A percentile compares a stretch with the other conserved stretches of the same genome.
phyloP scores from a whole-genome alignment of 495 filamentous ascomycete genomes.

The Neurospora sp. region DNA sequence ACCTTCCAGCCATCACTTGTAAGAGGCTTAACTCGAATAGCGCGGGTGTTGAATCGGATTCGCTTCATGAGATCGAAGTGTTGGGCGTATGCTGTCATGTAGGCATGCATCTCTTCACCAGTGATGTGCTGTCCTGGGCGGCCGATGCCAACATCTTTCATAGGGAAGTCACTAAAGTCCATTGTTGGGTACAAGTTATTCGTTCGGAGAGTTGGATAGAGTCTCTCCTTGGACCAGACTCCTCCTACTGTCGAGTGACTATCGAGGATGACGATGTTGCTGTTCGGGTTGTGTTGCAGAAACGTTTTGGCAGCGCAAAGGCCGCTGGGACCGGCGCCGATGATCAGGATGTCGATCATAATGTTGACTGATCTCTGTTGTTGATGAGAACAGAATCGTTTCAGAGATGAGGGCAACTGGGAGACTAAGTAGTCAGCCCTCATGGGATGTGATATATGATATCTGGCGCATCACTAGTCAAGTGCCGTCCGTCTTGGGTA shows the following conservation, averaged over 20 bases:
- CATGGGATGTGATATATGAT: background rate
- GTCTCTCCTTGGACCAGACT: conserved; percentile 39
- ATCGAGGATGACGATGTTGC: conserved; percentile 40
- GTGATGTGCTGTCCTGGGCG: conserved; percentile 38
- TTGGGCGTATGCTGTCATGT: conserved; percentile 22
- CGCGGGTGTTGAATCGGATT: conserved; percentile 23
- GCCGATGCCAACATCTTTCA: conserved; percentile 51
- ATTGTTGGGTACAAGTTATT: conserved; percentile 50
- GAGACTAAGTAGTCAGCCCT: background rate
- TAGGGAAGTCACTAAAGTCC: conserved; percentile 65
- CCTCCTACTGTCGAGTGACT: conserved; percentile 33
- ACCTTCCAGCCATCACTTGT: conserved; percentile 7
- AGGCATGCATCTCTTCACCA: conserved; percentile 23
- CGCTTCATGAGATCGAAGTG: conserved; percentile 22
- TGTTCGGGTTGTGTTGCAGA: conserved; percentile 28
- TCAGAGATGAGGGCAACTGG: background rate
- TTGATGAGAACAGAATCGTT: background rate
- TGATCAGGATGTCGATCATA: conserved; percentile 16
- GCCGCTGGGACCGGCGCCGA: conserved; percentile 62
- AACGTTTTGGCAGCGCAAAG: conserved; percentile 64
- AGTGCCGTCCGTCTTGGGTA: background rate
- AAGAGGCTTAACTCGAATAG: background rate
- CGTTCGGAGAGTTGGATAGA: conserved; percentile 52
- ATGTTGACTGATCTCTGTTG: background rate
- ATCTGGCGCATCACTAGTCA: background rate